phyloP scores from a whole-genome alignment of 495 filamentous ascomycete genomes.

The Tuber melanosporum region DNA sequence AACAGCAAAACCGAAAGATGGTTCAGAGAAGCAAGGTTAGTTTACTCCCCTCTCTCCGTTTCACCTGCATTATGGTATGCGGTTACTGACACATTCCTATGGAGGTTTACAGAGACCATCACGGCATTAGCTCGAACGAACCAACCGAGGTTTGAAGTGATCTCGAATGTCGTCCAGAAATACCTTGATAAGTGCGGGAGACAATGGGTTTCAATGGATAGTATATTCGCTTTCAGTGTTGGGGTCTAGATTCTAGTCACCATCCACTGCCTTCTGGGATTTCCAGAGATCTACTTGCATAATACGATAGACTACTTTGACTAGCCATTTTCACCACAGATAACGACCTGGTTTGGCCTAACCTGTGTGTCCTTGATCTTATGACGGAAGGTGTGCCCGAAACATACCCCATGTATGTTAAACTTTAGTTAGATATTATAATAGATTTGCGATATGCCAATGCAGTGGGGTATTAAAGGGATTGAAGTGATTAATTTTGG shows the following conservation, averaged over 20 bases:
- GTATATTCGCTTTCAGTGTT: constrained; percentile 61
- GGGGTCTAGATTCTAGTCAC: constrained; percentile 4
- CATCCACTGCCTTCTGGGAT: not conserved
- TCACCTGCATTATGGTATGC: constrained; percentile 17
- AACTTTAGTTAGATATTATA: not conserved
- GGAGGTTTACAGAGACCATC: constrained; percentile 51
- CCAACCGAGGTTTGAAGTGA: constrained; percentile 63
- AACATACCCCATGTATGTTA: not conserved
- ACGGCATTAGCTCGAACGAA: constrained; percentile 73
- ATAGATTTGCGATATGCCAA: not conserved
- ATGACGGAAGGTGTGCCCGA: not conserved
- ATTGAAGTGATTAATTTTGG: not conserved
- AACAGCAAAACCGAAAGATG: constrained; percentile 48
- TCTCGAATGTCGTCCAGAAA: constrained; percentile 69
- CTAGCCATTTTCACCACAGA: not conserved
- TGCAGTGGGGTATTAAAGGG: not conserved
- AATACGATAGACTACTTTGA: not conserved
- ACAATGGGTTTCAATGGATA: constrained; percentile 95
- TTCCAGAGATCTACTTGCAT: not conserved
- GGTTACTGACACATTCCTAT: constrained; percentile 23
- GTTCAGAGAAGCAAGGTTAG: constrained; percentile 41
- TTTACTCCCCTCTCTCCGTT: not conserved
- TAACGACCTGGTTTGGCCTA: not conserved
- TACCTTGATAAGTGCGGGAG: constrained; percentile 91
- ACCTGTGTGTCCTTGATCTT: not conserved